phyloP scores from a whole-genome alignment of 116 monocot species.

The Phalaenopsis hybrid region DNA sequence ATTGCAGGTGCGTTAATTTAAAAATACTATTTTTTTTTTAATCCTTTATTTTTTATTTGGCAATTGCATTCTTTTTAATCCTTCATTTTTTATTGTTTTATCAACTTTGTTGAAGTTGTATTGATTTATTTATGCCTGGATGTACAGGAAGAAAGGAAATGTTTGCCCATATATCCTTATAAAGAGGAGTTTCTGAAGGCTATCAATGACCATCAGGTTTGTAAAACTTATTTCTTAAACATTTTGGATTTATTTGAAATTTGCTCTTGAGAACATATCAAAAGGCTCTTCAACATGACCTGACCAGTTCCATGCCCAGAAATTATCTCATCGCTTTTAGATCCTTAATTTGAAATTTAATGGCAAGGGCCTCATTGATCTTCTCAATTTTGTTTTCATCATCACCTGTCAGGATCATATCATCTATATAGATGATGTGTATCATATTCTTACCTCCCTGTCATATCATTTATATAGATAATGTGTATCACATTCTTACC shows the following conservation, averaged over 20 bases:
- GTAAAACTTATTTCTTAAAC: not conserved
- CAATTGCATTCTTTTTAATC: not conserved
- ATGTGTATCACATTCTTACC: too few relatives aligned
- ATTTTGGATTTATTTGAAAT: not conserved
- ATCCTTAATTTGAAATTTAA: too few relatives aligned
- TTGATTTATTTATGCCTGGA: constrained; percentile 5
- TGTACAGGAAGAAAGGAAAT: constrained; percentile 77
- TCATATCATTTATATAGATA: too few relatives aligned
- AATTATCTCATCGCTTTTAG: too few relatives aligned
- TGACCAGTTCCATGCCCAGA: too few relatives aligned
- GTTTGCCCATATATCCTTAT: constrained; percentile 77
- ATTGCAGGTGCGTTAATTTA: constrained; percentile 36
- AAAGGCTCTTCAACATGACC: not conserved
- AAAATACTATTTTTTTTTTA: constrained; percentile 1
- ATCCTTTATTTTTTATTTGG: not conserved
- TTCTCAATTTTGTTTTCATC: too few relatives aligned
- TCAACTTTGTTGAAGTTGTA: not conserved
- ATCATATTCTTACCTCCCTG: too few relatives aligned
- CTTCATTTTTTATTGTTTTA: not conserved
- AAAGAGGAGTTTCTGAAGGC: constrained; percentile 84
- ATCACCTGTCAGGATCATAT: too few relatives aligned
- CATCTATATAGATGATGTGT: too few relatives aligned
- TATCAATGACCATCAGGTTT: constrained; percentile 78
- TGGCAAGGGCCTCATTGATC: too few relatives aligned
- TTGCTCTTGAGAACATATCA: not conserved